These are phyloP conservation scores for Aspergillus ostianus DNA, from an alignment of 495 filamentous ascomycete species.

Conservation along the genomic window DNA sequence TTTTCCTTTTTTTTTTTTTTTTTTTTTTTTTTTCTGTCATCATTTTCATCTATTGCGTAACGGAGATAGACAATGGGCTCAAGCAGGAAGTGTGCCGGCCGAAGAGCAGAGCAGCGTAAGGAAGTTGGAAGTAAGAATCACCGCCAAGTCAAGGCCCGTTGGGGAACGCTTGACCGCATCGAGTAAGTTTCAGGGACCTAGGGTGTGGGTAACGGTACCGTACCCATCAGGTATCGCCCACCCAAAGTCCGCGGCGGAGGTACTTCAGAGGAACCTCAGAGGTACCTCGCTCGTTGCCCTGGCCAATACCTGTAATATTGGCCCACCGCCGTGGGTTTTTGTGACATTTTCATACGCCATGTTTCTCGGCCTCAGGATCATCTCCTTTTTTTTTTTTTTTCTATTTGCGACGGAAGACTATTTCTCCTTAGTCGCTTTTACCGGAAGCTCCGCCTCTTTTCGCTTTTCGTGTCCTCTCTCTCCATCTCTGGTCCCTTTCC, in stretches of 20 bases:
- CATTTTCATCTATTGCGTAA: no score
- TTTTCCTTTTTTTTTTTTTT: no score
- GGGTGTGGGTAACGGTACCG: not conserved
- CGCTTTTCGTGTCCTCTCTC: not conserved
- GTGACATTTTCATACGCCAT: not conserved
- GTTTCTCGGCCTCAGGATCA: not conserved
- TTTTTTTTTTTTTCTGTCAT: not conserved
- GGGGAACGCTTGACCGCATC: not conserved
- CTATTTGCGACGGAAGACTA: not conserved
- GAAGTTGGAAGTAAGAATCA: no score
- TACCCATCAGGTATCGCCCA: not conserved
- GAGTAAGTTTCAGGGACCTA: not conserved
- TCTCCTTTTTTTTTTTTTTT: not conserved
- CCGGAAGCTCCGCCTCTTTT: slow-evolving; percentile 11
- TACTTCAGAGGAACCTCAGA: not conserved
- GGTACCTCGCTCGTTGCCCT: no score
- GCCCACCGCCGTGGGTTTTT: no score
- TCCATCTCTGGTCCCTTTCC: slow-evolving; percentile 19
- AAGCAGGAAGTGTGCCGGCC: no score
- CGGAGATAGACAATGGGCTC: no score
- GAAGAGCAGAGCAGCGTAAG: no score
- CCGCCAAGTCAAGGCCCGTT: not conserved
- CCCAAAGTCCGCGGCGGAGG: not conserved
- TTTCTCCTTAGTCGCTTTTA: slow-evolving; percentile 8
- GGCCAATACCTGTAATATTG: not conserved